Evolutionary conservation across 345 rosid species (phyloP), one percentile per base, ranked within the genome.

Genomic region (Anacardium occidentale): DNA sequence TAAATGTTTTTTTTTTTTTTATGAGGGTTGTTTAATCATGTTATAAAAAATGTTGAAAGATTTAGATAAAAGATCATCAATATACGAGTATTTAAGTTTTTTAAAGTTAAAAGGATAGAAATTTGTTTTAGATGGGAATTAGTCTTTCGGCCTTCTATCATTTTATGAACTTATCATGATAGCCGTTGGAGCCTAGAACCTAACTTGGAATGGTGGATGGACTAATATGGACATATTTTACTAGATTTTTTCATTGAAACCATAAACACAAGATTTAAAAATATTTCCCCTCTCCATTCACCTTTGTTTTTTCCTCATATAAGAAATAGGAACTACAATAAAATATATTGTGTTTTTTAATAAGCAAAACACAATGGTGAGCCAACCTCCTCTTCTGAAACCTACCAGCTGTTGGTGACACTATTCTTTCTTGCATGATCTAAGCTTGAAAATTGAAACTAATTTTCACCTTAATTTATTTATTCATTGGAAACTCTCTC

Each of bases 391-490:
- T 48, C 75, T 53, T 65, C 42, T 44, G 71, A 58, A 57, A 67
- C 32, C 59, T 50, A 45, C 55, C n/a, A 22, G 25, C 61, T 56
- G 48, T 73, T 55, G 74, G 34, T 24, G 15, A 52, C n/a, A 34
- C 21, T 72, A 71, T 68, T 77, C 75, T 37, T 37, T 54, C 34
- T 42, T 29, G 15, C 73, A 78, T 78, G 75, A 75, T 60, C 44
- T 15, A 20, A 54, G 75, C 75, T 65, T 70, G 75, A 52, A 15
- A 24, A 0, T 37, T 66, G 62, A 55, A 47, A 34, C 17, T 44
- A 14, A 52, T 68, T 66, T 73, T 52, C 53, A 75, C 71, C 24
- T 62, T 21, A 12, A 63, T 60, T 60, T 29, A 53, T 74, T 74
- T 48, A 57, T n/a, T n/a, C n/a, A n/a, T 76, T 26, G 40, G 37